Conservation (phyloP, 768 basidiomycete genomes). For the Lactarius hatsudake region DNA sequence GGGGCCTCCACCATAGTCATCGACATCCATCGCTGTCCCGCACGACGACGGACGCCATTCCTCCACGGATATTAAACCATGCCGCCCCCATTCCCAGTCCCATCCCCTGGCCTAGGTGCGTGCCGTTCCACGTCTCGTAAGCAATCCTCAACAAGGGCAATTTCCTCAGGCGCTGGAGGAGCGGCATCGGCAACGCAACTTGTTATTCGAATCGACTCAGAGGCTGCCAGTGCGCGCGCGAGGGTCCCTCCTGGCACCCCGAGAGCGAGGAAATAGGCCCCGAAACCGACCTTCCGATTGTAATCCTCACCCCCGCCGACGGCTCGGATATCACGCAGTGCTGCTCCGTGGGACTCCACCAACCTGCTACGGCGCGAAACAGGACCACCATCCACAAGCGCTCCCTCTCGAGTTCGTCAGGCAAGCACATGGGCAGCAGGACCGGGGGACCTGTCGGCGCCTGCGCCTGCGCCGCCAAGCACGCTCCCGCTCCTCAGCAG, state of each 20-base stretch:
- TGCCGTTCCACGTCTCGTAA: not conserved
- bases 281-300: not conserved
- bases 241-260: not conserved
- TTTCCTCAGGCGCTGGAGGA: not conserved
- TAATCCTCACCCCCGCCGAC: not conserved
- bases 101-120: not conserved
- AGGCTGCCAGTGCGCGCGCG: not conserved
- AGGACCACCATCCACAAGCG: not conserved
- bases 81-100: not conserved
- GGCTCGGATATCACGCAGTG: too few species aligned
- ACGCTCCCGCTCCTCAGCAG: constrained; percentile 4
- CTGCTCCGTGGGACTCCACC: not conserved
- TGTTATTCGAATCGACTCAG: not conserved
- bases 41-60: not conserved
- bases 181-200: not conserved
- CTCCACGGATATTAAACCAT: not conserved
- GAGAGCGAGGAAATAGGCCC: not conserved
- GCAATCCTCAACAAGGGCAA: not conserved
- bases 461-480: not conserved
- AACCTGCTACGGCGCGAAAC: not conserved
- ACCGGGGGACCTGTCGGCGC: not conserved
- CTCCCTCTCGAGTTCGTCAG: not conserved
- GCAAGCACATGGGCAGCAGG: not conserved
- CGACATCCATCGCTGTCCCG: not conserved
- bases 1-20: not conserved